Evolutionary conservation across 2,329 filamentous ascomycete genomes (phyloP), one percentile per base, ranked within the genome.

Genomic region (Trichothecium roseum): DNA sequence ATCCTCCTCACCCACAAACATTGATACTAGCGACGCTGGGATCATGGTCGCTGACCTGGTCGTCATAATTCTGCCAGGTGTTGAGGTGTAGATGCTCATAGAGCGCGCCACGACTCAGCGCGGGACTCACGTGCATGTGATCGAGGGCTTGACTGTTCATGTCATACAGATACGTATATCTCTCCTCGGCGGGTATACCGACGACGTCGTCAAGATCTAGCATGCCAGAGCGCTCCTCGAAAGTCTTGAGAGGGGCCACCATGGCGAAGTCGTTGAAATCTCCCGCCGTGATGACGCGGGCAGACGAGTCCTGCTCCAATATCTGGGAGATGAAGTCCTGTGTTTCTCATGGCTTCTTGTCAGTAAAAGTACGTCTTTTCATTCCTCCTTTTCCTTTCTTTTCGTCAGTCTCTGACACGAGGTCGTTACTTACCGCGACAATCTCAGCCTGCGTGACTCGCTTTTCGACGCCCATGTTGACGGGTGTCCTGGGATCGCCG

Each of bases 211-310:
- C 78, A 2, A 83, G 57, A 42, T 84, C 78, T 24, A 63, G 44
- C 31, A 84, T 59, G 3, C 69, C 67, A 0, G 74, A 78, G 15
- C 65, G 58, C 4, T 54, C 42, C 2, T 60, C 48, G 42, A 84
- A 81, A 2, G 57, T 58, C 40, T 64, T 52, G 33, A 84, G 53
- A 2, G 80, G 78, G 51, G 65, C 48, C 8, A 76, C 78, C 41
- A 78, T 77, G 5, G 68, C 52, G 50, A 81, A 84, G 53, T 85
- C 81, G 62, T 85, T 84, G 52, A 79, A 84, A 56, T 85, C 81
- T 18, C 81, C 81, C 0, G 73, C 69, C 3, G 66, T 58, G 40
- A 84, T 66, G 43, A 85, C 53, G 17, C 61, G 62, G 0, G 80
- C 78, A 13, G 66, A 55, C 9, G 60, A 51, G 53, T 83, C 71